Base-by-base conservation (phyloP, 2,329 filamentous ascomycete species). In the Claviceps sp. region DNA sequence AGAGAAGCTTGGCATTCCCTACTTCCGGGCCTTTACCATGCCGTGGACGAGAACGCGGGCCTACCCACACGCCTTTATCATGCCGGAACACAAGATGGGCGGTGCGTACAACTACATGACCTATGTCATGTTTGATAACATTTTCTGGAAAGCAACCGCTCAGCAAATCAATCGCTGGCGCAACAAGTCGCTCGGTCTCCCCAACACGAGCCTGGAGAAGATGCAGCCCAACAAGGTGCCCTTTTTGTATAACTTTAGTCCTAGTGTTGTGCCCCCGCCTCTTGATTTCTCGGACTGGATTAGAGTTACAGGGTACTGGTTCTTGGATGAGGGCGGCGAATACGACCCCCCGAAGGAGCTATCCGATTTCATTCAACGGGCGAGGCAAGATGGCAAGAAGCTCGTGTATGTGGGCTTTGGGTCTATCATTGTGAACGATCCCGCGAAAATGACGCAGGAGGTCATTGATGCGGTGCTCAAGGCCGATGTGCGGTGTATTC, bases 211-310 rank as follows among this genome's bases (percentile, higher is more conserved):
- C 53, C 72, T 95, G 44, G 87, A 93, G 64, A 95, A 90, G 70
- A 81, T 98, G 80, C 89, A 96, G 69, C 84, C 87, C 2, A 95
- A 96, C 72, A 94, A 95, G 65, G 89, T 96, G n/a, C 93, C 93
- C 0, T 98, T 98, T 67, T 69, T 98, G 46, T 98, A 98, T 73
- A 97, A 96, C 69, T 97, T 96, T 66, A 95, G 88, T 52, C 89
- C 90, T 0, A 86, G 82, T 11, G 93, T 98, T 13, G 93, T 98
- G n/a, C 82, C 87, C 2, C 91, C 90, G 30, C 93, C 93, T 16
- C 74, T 96, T 1, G 93, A 98, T 69, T 98, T 90, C 69, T 91
- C 88, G 43, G 93, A 97, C 66, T 98, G 93, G 93, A 93, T 98
- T 65, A 82, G 89, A 44, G 88, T 97, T 7, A 97, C 93, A 0